A percentile compares a stretch with the other conserved stretches of the same genome.
Evolutionary conservation across 83 land plant species (phyloP).

Genomic region (Diphasiastrum complanatum): DNA sequence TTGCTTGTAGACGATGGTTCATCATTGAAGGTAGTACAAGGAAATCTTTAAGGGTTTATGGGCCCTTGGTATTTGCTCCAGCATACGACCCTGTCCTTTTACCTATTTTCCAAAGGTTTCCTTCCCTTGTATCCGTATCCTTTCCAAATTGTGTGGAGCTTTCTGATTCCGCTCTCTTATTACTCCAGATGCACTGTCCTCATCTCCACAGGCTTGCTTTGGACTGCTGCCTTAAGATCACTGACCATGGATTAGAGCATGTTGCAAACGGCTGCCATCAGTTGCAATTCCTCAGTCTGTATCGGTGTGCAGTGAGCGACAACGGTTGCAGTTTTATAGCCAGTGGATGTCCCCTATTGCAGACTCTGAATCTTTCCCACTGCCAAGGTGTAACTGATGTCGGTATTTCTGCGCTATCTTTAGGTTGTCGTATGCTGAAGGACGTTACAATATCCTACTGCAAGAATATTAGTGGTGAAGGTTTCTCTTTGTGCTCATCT

Average conservation of each 20-base stretch:
- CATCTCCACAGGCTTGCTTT: slow-evolving; percentile 26
- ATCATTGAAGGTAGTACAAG: slow-evolving; percentile 23
- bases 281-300: slow-evolving; percentile 35
- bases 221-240: slow-evolving; percentile 48
- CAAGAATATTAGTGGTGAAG: slow-evolving; percentile 31
- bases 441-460: slow-evolving; percentile 34
- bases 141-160: slow-evolving; percentile 40
- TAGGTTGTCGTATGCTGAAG: slow-evolving; percentile 25
- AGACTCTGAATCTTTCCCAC: slow-evolving; percentile 39
- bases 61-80: slow-evolving; percentile 3
- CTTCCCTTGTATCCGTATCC: slow-evolving; percentile 30
- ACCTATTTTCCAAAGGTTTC: slow-evolving; percentile 23
- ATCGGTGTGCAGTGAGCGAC: slow-evolving; percentile 43
- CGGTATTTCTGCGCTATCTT: slow-evolving; percentile 33
- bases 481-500: slow-evolving; percentile 29
- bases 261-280: slow-evolving; percentile 28
- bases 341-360: slow-evolving; percentile 24
- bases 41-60: slow-evolving; percentile 7
- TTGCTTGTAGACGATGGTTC: slow-evolving; percentile 38
- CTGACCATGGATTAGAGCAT: slow-evolving; percentile 31
- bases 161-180: slow-evolving; percentile 36
- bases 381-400: slow-evolving; percentile 35
- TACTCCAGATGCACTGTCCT: slow-evolving; percentile 25
- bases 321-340: slow-evolving; percentile 29
- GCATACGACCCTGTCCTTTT: background rate